Evolutionary conservation across 108 stramenopile species (phyloP).

Genomic region (Nitzschia palea): DNA sequence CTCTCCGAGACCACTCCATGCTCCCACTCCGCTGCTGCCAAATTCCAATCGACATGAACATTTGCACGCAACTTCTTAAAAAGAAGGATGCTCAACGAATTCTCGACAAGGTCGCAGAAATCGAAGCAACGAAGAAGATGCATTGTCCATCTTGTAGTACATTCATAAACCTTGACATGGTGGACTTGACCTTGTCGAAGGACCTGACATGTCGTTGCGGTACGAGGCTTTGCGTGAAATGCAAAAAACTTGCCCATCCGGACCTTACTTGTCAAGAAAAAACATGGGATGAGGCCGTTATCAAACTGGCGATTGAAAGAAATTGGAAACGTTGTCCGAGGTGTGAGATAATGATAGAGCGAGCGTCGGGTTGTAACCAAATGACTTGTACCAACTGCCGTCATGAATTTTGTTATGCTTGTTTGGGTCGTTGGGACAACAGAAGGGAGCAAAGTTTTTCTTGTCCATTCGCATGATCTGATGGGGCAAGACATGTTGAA

Average conservation of each 20-base stretch:
- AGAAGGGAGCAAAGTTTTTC: too few relatives aligned
- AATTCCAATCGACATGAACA: conserved; percentile 53
- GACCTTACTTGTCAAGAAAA: conserved; percentile 24
- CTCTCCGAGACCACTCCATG: conserved; percentile 41
- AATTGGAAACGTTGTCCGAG: conserved; percentile 63
- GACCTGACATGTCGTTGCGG: conserved; percentile 48
- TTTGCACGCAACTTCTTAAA: conserved; percentile 25
- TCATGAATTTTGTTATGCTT: conserved; percentile 55
- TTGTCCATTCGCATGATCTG: too few relatives aligned
- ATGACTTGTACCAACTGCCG: conserved; percentile 50
- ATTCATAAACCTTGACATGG: conserved; percentile 51
- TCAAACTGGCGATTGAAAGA: conserved; percentile 24
- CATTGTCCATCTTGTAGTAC: conserved; percentile 49
- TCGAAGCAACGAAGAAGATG: conserved; percentile 48
- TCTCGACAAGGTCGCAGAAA: conserved; percentile 27
- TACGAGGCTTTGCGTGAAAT: conserved; percentile 35
- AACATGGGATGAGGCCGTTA: conserved; percentile 27
- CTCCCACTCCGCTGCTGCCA: conserved; percentile 57
- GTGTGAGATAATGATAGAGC: conserved; percentile 50
- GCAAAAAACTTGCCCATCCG: conserved; percentile 47
- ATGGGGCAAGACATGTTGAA: too few relatives aligned
- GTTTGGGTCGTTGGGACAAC: conserved; percentile 52
- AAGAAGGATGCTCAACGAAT: conserved; percentile 17
- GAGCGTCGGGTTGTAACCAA: conserved; percentile 52
- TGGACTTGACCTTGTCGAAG: conserved; percentile 19